phyloP scores from a whole-genome alignment of 345 rosid genomes.

The Salix suchowensis region DNA sequence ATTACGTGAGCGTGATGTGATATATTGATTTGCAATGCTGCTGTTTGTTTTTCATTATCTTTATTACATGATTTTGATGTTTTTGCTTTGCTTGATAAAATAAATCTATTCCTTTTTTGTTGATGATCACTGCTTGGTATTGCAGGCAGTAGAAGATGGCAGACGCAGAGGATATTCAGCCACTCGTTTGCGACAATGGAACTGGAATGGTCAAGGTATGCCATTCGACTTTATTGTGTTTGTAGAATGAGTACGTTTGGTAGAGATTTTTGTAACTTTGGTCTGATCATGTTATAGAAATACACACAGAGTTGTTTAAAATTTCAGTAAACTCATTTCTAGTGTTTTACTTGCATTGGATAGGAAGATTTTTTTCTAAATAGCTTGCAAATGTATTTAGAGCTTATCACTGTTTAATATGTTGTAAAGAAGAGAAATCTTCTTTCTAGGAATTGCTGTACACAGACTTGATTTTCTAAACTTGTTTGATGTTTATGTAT shows the following conservation, averaged over 20 bases:
- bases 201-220: slow-evolving; percentile 86
- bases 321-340: not conserved
- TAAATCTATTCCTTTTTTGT: not conserved
- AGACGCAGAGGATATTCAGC: slow-evolving; percentile 57
- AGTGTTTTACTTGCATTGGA: not conserved
- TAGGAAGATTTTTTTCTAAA: not conserved
- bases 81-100: not conserved
- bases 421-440: not conserved
- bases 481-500: not conserved
- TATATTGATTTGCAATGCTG: not conserved
- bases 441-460: not conserved
- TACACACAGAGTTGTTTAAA: not conserved
- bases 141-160: slow-evolving; percentile 55
- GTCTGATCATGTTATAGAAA: not conserved
- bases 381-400: too few species aligned
- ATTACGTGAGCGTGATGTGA: not conserved
- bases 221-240: not conserved
- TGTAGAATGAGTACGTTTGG: not conserved
- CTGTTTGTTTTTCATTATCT: too few species aligned
- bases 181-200: slow-evolving; percentile 76
- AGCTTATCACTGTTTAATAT: not conserved
- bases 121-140: not conserved
- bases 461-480: not conserved
- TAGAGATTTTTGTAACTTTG: not conserved
- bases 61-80: not conserved